Evolutionary conservation across 352 stramenopile genomes (phyloP), one percentile per base, ranked within the genome.

Genomic region (Phytophthora litchii): DNA sequence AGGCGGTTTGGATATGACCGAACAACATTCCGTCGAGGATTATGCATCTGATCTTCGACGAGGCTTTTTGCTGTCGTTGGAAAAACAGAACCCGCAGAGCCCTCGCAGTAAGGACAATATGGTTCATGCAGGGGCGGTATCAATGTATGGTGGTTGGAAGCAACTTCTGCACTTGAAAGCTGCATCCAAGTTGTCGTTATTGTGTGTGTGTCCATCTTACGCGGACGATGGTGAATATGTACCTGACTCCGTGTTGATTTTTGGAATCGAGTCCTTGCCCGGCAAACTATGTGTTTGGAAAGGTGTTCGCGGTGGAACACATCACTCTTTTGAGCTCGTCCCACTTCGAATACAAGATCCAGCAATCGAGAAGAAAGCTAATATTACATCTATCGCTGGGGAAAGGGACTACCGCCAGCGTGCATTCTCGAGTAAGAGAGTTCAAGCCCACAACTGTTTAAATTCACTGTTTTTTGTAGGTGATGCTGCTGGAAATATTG

Each of bases 401-500:
- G 86, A 93, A 67, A 68, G 83, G 63, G 83, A 93, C 54, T 93
- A 93, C 40, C 83, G 83, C 1, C 84, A 93, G 52, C 79, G 83
- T 31, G 86, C 86, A 12, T 95, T 95, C 48, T 80, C 76, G 17
- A 85, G 60, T 40, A 77, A 83, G 38, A 47, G 54, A 60, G 47
- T 53, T 14, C 45, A 65, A 64, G 59, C 17, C 1, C 49, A 62
- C 34, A 63, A 70, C 5, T 78, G 63, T 42, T 57, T 89, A 2
- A 94, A 94, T 45, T 91, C 85, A 21, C 55, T 94, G 2, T 64
- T 95, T 21, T 95, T 95, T 61, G 56, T 93, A 0, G 86, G 86
- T 2, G 78, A 88, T 69, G 61, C 68, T 38, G 27, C 35, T 16
- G 83, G 83, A 0, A 71, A 70, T 8, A 62, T 95, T 17, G 76